Base-by-base conservation (phyloP, 257 asterid genomes). In the Ajuga chamaepitys region DNA sequence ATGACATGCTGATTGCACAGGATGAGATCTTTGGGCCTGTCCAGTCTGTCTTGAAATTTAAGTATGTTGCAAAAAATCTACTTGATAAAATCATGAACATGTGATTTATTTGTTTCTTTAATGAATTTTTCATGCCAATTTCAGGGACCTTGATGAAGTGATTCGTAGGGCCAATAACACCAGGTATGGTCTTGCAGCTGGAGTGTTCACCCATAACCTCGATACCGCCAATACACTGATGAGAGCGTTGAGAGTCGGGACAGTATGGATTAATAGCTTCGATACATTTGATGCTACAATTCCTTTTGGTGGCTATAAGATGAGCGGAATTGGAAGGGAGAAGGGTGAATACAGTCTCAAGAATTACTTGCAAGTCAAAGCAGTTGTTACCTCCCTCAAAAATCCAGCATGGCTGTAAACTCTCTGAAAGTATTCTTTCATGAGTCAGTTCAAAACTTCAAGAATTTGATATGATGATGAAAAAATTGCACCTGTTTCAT, bases 11-110 rank as follows among this genome's bases (percentile, higher is more conserved):
- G 65, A 90, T 94, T 35, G 97, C 99, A 4, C 76, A 44, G 67
- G 99, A 94, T 13, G 99, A 94, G 81, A 94, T 94, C 58, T 94
- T 94, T 64, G 97, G 99, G 35, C 99, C 99, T 0, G 99, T 94
- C 66, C 97, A 89, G 78, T 54, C 83, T 25, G 71, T 94, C 85
- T 64, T 94, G 63, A 94, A 94, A 72, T 94, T 50, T 42, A 94
- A 81, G 99, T 90, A 74, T 8, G 82, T 71, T 16, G 14, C 56
- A 30, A 9, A 60, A 42, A 5, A 14, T 42, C 20, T n/a, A 14
- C n/a, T 30, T 9, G 57, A 37, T 26, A 9, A 17, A 37, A 42
- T 72, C 24, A 24, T 26, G 11, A 58, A 57, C 35, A 17, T 30
- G 45, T 51, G 51, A 30, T 17, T 54, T 37, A 47, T 40, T 34